Base-by-base conservation (phyloP, 1,139 yeast species). In the Debaryomyces sp. region DNA sequence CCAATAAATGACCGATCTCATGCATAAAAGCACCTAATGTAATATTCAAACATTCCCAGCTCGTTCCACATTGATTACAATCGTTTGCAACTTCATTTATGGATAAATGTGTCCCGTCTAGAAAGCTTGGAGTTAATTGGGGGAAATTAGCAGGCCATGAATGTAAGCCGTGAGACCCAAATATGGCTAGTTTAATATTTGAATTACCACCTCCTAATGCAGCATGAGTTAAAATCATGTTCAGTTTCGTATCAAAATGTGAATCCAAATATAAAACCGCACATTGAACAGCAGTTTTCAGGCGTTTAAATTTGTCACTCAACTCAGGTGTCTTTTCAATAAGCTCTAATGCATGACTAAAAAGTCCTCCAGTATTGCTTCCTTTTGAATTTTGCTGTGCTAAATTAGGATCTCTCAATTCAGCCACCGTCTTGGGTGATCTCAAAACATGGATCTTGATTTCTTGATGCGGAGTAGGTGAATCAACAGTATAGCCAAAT, bases 21-120 rank as follows among this genome's bases (percentile, higher is more conserved):
- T 94, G 99, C 87, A 92, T 78, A 59, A 90, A 91, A 0, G 98
- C 98, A 38, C 99, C 98, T 62, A 89, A 66, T 1, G 97, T 90
- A 38, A 94, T 80, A 52, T 88, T 87, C 39, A 88, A 69, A 60
- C 96, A 89, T 66, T 91, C 97, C 97, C 97, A 94, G 48, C 87
- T 80, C 1, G 96, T 81, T 1, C 96, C 89, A 64, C 96, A 87
- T 62, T 90, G 87, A 58, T 82, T 81, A 54, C 87, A 77, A 64
- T 94, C 99, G 63, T 94, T 91, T 7, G 96, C 97, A 7, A 92
- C 97, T 54, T 89, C 91, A 1, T 62, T 63, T 0, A 76, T 79
- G 46, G 84, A 80, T 17, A 88, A 75, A 18, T 66, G 77, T 0
- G 96, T 87, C 10, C 78, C 77, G 62, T 94, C 98, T 43, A 85